Conservation (phyloP, 139 green algal species). For the Picochlorum sp. region DNA sequence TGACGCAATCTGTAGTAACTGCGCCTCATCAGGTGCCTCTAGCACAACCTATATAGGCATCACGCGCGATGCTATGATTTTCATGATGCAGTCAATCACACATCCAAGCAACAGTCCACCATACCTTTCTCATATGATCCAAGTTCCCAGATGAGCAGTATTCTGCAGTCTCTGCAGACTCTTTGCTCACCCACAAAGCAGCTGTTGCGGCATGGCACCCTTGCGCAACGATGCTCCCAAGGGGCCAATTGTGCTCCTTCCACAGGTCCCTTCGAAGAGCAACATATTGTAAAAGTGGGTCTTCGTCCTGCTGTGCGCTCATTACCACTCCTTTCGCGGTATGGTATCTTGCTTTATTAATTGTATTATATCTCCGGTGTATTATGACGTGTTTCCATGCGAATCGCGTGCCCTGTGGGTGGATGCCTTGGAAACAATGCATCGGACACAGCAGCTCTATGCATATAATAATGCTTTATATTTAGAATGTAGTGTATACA, state of each 20-base stretch:
- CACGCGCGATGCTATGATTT: background rate
- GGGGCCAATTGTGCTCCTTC: constrained; percentile 66
- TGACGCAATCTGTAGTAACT: constrained; percentile 59
- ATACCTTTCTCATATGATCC: constrained; percentile 91
- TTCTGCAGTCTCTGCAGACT: constrained; percentile 34
- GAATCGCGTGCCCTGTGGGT: no score
- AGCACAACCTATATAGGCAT: constrained; percentile 61
- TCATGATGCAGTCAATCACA: background rate
- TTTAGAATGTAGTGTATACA: no score
- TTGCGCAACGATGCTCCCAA: constrained; percentile 90
- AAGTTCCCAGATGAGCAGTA: constrained; percentile 68
- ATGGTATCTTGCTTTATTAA: no score
- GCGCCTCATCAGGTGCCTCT: constrained; percentile 77
- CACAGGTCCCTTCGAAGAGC: constrained; percentile 88
- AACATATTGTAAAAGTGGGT: constrained; percentile 76
- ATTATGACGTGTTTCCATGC: no score
- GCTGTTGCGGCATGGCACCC: constrained; percentile 81
- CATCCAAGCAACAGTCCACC: background rate
- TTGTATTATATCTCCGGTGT: no score
- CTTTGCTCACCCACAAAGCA: constrained; percentile 61
- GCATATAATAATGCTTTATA: no score
- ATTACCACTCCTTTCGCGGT: background rate
- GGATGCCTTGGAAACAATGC: no score
- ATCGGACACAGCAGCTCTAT: no score
- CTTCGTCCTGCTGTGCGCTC: background rate